These are phyloP conservation scores for Aschersonia sp. DNA, from an alignment of 2,329 filamentous ascomycete species.

Conservation along the genomic window DNA sequence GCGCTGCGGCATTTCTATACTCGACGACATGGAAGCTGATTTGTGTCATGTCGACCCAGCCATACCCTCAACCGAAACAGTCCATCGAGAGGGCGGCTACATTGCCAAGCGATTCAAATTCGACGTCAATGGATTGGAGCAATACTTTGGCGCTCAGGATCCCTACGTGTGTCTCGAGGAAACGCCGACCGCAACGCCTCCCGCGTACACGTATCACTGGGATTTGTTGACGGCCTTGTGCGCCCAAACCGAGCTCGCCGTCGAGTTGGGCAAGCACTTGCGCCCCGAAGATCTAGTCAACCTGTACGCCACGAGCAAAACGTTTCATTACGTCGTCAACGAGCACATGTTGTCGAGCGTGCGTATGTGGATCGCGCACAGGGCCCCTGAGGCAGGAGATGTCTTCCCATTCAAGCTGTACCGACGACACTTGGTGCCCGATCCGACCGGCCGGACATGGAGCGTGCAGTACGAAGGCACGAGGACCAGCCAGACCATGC, in stretches of 20 bases:
- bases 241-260: constrained; percentile 33
- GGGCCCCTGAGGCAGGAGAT: constrained; percentile 37
- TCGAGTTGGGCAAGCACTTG: constrained; percentile 41
- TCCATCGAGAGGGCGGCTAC: constrained; percentile 5
- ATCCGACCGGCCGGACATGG: constrained; percentile 37
- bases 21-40: constrained; percentile 6
- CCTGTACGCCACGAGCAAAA: constrained; percentile 49
- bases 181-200: neutral
- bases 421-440: constrained; percentile 37
- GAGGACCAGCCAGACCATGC: constrained; percentile 1
- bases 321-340: constrained; percentile 47
- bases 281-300: constrained; percentile 40
- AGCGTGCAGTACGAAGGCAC: constrained; percentile 7
- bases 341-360: constrained; percentile 44
- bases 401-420: constrained; percentile 52
- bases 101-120: constrained; percentile 15
- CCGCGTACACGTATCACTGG: constrained; percentile 12
- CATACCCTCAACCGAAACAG: constrained; percentile 4
- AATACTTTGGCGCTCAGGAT: constrained; percentile 15
- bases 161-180: constrained; percentile 11
- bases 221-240: constrained; percentile 30
- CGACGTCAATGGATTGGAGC: constrained; percentile 10
- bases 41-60: constrained; percentile 2
- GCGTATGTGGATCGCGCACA: constrained; percentile 34
- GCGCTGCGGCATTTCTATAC: constrained; percentile 4